Percentiles rank a stretch among this genome's conserved stretches.
These are phyloP conservation scores for Phytophthora constricta DNA, from an alignment of 352 stramenopile genomes.

Conservation along the genomic window DNA sequence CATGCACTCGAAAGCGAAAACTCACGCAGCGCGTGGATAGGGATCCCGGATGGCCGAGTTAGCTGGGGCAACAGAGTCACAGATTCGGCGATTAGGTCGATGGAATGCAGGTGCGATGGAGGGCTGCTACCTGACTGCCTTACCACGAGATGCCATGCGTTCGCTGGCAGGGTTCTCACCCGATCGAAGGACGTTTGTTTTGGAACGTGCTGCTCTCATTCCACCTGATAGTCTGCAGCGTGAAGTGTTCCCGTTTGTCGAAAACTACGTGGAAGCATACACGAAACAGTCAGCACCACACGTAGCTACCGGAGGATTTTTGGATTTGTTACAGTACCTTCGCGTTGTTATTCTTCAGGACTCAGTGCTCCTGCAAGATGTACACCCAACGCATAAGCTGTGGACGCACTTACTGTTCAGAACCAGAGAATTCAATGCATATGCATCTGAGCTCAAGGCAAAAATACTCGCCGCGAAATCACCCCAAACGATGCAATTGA, in stretches of 20 bases:
- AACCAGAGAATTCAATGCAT: not conserved
- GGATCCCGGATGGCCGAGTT: not conserved
- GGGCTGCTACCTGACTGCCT: conserved; percentile 5
- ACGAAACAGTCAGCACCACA: conserved; percentile 10
- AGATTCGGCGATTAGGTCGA: not conserved
- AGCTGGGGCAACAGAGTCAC: not conserved
- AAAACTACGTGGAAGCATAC: conserved; percentile 11
- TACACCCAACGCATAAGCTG: not conserved
- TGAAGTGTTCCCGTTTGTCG: conserved; percentile 1
- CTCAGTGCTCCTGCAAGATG: not conserved
- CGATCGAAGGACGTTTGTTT: conserved; percentile 1
- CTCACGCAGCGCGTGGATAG: not conserved
- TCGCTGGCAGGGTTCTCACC: conserved; percentile 10
- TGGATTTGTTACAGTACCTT: not conserved
- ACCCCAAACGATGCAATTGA: not conserved
- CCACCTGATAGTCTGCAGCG: conserved; percentile 3
- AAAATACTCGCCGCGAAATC: not conserved
- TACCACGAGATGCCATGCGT: conserved; percentile 8
- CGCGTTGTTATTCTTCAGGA: not conserved
- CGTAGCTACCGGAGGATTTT: conserved; percentile 4
- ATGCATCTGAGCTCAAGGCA: not conserved
- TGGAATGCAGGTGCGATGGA: not conserved
- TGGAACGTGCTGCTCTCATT: conserved; percentile 2
- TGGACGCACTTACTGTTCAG: not conserved
- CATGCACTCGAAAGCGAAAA: not conserved